Evolutionary conservation across 2,329 filamentous ascomycete genomes (phyloP).

Genomic region (Ceratocystis alfenasii): DNA sequence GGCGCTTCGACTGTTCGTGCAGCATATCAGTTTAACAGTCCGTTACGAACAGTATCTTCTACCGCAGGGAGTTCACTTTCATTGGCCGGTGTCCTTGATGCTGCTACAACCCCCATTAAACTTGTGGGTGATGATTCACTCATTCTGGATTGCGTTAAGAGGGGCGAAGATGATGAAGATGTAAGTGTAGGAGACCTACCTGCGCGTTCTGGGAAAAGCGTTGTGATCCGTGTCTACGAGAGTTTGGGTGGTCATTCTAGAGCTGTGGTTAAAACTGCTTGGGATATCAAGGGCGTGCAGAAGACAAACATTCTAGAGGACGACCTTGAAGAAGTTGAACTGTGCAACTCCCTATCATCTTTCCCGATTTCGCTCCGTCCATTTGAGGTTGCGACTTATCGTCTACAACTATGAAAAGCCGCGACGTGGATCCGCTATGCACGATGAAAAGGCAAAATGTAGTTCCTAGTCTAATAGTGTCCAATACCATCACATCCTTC

Average conservation of each 20-base stretch:
- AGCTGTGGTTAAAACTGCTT: slow-evolving; percentile 54
- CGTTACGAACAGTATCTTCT: slow-evolving; percentile 37
- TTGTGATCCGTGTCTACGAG: slow-evolving; percentile 81
- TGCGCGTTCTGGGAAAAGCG: slow-evolving; percentile 57
- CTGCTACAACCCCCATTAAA: slow-evolving; percentile 42
- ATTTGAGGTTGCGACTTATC: slow-evolving; percentile 77
- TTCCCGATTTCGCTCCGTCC: slow-evolving; percentile 57
- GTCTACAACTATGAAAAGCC: slow-evolving; percentile 38
- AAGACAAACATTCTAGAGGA: slow-evolving; percentile 88
- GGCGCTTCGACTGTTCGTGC: slow-evolving; percentile 64
- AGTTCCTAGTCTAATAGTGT: too few relatives aligned
- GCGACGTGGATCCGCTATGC: not conserved
- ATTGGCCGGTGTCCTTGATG: slow-evolving; percentile 23
- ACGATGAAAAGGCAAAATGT: too few relatives aligned
- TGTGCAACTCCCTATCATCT: slow-evolving; percentile 32
- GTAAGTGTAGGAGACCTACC: slow-evolving; percentile 49
- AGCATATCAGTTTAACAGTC: slow-evolving; percentile 83
- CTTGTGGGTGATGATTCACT: slow-evolving; percentile 56
- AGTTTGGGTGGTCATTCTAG: slow-evolving; percentile 69
- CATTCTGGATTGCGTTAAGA: slow-evolving; percentile 80
- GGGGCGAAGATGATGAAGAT: slow-evolving; percentile 78
- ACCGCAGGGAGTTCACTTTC: slow-evolving; percentile 23
- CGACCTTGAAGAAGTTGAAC: slow-evolving; percentile 54
- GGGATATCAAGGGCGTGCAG: slow-evolving; percentile 62
- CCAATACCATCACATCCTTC: not conserved